These are phyloP conservation scores for Macaranga tanarius DNA, from an alignment of 441 rosid genomes.

Conservation along the genomic window DNA sequence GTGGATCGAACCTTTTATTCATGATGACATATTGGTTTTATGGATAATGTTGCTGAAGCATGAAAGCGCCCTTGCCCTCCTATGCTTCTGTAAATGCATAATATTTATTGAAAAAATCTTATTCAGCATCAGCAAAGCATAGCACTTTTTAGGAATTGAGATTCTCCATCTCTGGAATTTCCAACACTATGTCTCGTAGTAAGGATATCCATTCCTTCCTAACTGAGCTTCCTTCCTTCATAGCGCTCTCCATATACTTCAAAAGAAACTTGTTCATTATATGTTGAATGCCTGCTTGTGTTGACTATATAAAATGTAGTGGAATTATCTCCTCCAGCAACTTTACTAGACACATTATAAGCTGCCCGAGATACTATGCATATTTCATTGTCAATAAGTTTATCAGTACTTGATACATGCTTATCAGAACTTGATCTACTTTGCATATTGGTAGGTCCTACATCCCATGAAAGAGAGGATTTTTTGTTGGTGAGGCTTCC, in stretches of 20 bases:
- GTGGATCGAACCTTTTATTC: slow-evolving; percentile 70
- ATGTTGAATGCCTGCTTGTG: slow-evolving; percentile 44
- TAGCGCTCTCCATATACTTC: slow-evolving; percentile 68
- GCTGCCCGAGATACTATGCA: slow-evolving; percentile 14
- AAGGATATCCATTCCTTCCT: slow-evolving; percentile 93
- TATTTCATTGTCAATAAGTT: slow-evolving; percentile 26
- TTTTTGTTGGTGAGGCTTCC: slow-evolving; percentile 46
- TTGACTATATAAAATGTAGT: slow-evolving; percentile 25
- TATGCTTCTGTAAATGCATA: slow-evolving; percentile 66
- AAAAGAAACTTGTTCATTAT: slow-evolving; percentile 63
- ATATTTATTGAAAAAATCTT: slow-evolving; percentile 82
- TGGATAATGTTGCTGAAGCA: slow-evolving; percentile 59
- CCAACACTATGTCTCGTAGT: slow-evolving; percentile 71
- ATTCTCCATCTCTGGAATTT: slow-evolving; percentile 65
- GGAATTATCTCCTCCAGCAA: slow-evolving; percentile 22
- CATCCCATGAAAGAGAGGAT: slow-evolving; percentile 37
- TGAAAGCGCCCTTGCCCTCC: slow-evolving; percentile 69
- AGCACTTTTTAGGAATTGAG: slow-evolving; percentile 59
- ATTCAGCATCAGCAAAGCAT: slow-evolving; percentile 82
- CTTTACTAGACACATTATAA: slow-evolving; percentile 23
- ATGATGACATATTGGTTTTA: slow-evolving; percentile 49
- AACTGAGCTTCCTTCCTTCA: slow-evolving; percentile 55
- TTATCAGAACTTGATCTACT: slow-evolving; percentile 28
- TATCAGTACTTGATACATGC: slow-evolving; percentile 22
- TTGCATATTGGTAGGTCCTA: slow-evolving; percentile 37